Evolutionary conservation across 1,139 yeast genomes (phyloP).

Genomic region (Pichia inconspicua): DNA sequence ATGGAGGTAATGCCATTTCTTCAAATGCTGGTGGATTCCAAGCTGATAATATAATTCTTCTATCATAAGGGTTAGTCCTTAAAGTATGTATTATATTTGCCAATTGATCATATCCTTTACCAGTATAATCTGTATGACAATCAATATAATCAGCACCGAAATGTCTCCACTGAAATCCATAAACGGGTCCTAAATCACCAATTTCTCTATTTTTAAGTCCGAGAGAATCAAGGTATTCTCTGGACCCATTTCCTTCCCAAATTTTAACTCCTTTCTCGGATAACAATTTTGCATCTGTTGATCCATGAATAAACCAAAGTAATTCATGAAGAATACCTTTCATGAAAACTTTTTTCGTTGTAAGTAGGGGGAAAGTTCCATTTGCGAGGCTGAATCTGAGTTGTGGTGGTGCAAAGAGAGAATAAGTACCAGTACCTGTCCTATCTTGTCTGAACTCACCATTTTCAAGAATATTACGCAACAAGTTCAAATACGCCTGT

Average conservation of each 20-base stretch:
- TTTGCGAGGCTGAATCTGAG: slow-evolving; percentile 69
- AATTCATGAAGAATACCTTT: slow-evolving; percentile 85
- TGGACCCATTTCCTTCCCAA: slow-evolving; percentile 99
- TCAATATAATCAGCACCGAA: slow-evolving; percentile 88
- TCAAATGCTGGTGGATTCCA: slow-evolving; percentile 97
- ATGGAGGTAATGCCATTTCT: slow-evolving; percentile 96
- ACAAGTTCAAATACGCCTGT: slow-evolving; percentile 77
- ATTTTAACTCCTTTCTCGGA: slow-evolving; percentile 82
- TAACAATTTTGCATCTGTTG: slow-evolving; percentile 77
- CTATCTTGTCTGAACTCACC: slow-evolving; percentile 93
- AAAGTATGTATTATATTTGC: slow-evolving; percentile 71
- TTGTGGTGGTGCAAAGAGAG: slow-evolving; percentile 94
- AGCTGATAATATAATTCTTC: slow-evolving; percentile 90
- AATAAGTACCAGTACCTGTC: slow-evolving; percentile 92
- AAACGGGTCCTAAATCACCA: slow-evolving; percentile 96
- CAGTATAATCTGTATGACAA: slow-evolving; percentile 79
- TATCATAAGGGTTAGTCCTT: slow-evolving; percentile 83
- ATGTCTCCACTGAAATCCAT: slow-evolving; percentile 99
- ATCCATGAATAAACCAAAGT: slow-evolving; percentile 86
- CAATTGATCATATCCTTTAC: slow-evolving; percentile 86
- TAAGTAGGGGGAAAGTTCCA: slow-evolving; percentile 74
- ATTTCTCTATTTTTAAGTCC: slow-evolving; percentile 77
- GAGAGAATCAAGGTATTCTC: slow-evolving; percentile 77
- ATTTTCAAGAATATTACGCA: slow-evolving; percentile 63
- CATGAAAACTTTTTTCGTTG: slow-evolving; percentile 88